These are phyloP conservation scores for Tetrahymena thermophila DNA, from an alignment of 73 alveolate genomes.

Conservation along the genomic window DNA sequence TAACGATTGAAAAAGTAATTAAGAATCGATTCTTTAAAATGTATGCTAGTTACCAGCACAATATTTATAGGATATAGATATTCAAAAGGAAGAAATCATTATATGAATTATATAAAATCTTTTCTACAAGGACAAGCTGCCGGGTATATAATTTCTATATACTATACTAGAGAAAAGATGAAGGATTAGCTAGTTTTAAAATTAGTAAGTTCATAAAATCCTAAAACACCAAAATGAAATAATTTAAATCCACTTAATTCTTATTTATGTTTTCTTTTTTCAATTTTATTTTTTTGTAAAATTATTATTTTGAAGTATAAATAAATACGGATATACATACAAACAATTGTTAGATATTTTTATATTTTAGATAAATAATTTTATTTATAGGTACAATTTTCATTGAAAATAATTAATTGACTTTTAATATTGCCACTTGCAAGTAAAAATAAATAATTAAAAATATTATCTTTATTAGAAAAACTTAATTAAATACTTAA, in stretches of 20 bases:
- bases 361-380: too few species aligned
- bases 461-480: too few species aligned
- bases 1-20: neutral
- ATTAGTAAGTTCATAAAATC: neutral
- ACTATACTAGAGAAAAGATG: neutral
- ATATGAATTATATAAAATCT: neutral
- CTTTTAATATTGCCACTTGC: too few species aligned
- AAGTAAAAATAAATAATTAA: too few species aligned
- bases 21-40: neutral
- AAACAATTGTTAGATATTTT: too few species aligned
- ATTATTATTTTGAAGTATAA: too few species aligned
- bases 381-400: too few species aligned
- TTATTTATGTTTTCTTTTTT: neutral
- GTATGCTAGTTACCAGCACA: neutral
- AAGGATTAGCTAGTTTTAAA: neutral
- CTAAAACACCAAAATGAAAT: neutral
- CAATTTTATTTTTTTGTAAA: too few species aligned
- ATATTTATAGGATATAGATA: neutral
- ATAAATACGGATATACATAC: too few species aligned
- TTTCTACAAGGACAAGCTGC: neutral
- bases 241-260: neutral
- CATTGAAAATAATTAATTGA: too few species aligned
- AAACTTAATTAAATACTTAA: too few species aligned
- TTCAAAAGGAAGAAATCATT: neutral
- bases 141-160: neutral